A percentile compares a stretch with the other conserved stretches of the same genome.
Conservation (phyloP, 2,329 filamentous ascomycete genomes). For the Talaromyces atroroseus region DNA sequence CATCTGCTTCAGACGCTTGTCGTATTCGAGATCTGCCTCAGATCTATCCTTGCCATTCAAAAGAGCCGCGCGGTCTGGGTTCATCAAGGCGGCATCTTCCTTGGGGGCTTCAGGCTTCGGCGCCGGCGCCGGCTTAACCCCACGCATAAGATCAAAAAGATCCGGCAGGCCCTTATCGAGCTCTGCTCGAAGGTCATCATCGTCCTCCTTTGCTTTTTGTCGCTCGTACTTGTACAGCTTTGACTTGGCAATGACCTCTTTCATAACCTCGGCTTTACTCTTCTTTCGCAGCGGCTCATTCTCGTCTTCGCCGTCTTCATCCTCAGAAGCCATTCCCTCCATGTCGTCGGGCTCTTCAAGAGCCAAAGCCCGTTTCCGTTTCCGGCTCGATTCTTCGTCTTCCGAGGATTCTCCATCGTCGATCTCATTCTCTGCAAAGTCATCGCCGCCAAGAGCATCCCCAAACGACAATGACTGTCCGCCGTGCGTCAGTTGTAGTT, state of each 20-base stretch:
- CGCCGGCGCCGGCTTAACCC: slow-evolving; percentile 51
- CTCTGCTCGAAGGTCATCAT: slow-evolving; percentile 78
- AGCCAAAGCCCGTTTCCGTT: slow-evolving; percentile 40
- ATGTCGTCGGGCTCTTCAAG: slow-evolving; percentile 41
- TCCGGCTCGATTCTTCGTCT: slow-evolving; percentile 43
- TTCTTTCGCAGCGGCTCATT: slow-evolving; percentile 78
- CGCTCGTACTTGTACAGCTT: slow-evolving; percentile 93
- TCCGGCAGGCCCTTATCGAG: slow-evolving; percentile 78
- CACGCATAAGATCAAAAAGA: slow-evolving; percentile 65
- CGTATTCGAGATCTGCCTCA: slow-evolving; percentile 79
- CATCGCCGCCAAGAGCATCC: slow-evolving; percentile 53
- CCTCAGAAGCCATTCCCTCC: slow-evolving; percentile 37
- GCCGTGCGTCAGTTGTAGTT: slow-evolving; percentile 71
- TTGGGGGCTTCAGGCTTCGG: slow-evolving; percentile 33
- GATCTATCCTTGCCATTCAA: slow-evolving; percentile 57
- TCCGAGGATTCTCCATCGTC: slow-evolving; percentile 45
- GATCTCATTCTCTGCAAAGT: slow-evolving; percentile 75
- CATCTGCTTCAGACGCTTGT: slow-evolving; percentile 73
- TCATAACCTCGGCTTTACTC: slow-evolving; percentile 94
- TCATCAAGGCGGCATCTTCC: slow-evolving; percentile 48
- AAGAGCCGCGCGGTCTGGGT: slow-evolving; percentile 58
- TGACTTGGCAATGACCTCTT: slow-evolving; percentile 95
- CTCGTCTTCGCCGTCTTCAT: slow-evolving; percentile 47
- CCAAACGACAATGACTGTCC: slow-evolving; percentile 68
- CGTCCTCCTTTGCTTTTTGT: slow-evolving; percentile 85